Conservation (phyloP, 2,329 filamentous ascomycete genomes). For the Huntiella abstrusa region DNA sequence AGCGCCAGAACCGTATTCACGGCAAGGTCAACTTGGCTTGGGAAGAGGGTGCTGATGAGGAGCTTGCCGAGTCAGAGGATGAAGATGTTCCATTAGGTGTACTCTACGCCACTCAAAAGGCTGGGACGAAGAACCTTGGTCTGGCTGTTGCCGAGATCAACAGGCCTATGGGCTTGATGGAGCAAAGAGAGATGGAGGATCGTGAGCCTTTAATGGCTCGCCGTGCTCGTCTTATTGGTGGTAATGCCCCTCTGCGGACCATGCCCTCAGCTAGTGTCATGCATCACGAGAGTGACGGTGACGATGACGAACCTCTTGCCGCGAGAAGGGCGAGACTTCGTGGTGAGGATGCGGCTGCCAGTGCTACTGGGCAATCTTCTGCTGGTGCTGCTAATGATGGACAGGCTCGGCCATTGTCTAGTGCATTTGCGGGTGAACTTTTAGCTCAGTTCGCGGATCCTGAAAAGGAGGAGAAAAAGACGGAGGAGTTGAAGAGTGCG, state of each 20-base stretch:
- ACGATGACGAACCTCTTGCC: slow-evolving; percentile 26
- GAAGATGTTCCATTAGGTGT: slow-evolving; percentile 80
- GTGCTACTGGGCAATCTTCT: background rate
- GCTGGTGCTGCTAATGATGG: slow-evolving; percentile 27
- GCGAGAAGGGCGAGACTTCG: slow-evolving; percentile 4
- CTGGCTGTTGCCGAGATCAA: slow-evolving; percentile 35
- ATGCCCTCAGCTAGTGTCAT: background rate
- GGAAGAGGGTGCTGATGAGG: slow-evolving; percentile 45
- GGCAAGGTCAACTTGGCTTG: slow-evolving; percentile 76
- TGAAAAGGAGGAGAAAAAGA: slow-evolving; percentile 19
- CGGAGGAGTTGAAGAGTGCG: slow-evolving; percentile 18
- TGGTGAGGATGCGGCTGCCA: slow-evolving; percentile 14
- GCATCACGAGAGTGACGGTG: slow-evolving; percentile 28
- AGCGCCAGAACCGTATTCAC: slow-evolving; percentile 53
- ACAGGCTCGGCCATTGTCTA: slow-evolving; percentile 38
- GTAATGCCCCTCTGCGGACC: slow-evolving; percentile 13
- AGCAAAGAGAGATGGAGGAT: slow-evolving; percentile 71
- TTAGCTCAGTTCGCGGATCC: slow-evolving; percentile 36
- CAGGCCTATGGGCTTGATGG: slow-evolving; percentile 55
- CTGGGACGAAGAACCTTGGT: slow-evolving; percentile 26
- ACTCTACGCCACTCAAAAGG: slow-evolving; percentile 45
- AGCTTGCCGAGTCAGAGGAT: slow-evolving; percentile 37
- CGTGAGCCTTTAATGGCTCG: slow-evolving; percentile 72
- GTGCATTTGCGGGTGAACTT: slow-evolving; percentile 49
- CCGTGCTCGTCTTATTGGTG: slow-evolving; percentile 54